Evolutionary conservation across 2,329 filamentous ascomycete species (phyloP), one percentile per base, ranked within the genome.

Genomic region (Monosporascus sp.): DNA sequence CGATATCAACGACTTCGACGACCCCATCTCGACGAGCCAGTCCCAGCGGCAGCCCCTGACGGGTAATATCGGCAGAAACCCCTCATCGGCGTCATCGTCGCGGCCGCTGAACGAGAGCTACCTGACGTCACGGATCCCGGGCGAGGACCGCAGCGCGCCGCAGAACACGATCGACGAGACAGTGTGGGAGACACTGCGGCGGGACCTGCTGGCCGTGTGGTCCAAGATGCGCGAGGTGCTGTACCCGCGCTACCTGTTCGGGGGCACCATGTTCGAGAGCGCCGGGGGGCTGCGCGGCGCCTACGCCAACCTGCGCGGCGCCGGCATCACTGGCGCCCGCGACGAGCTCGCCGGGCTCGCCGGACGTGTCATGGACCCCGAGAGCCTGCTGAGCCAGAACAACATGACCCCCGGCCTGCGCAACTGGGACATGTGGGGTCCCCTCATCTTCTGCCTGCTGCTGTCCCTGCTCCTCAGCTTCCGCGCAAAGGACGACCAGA

Each of bases 361-460:
- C 6, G 81, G 80, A 45, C 73, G 83, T 44, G 81, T 84, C 60
- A 75, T 86, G 71, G 83, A 86, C 68, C 71, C 82, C n/a, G 83
- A 86, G 68, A 69, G 75, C 39, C 68, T 86, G 60, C 72, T 85
- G 39, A 72, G 65, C 53, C 79, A 82, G 68, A 84, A 80, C 60
- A 82, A 82, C 67, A 95, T 97, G 90, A 93, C 87, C 60, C 89
- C 95, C 49, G 92, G 92, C 1, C 74, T 97, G 66, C 79, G 93
- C 57, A 92, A 99, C 74, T 99, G 94, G 94, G 94, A 99, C 78
- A 81, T 99, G 49, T 99, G 94, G 94, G 94, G 94, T 0, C 94
- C 94, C 37, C 77, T 99, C 52, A 85, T 99, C 59, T 99, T 99
- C 76, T 97, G 93, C 65, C 75, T 99, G 60, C 75, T 96, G 54